Base-by-base conservation (phyloP, 1,284 basidiomycete genomes). In the Sphaerobolus stellatus region DNA sequence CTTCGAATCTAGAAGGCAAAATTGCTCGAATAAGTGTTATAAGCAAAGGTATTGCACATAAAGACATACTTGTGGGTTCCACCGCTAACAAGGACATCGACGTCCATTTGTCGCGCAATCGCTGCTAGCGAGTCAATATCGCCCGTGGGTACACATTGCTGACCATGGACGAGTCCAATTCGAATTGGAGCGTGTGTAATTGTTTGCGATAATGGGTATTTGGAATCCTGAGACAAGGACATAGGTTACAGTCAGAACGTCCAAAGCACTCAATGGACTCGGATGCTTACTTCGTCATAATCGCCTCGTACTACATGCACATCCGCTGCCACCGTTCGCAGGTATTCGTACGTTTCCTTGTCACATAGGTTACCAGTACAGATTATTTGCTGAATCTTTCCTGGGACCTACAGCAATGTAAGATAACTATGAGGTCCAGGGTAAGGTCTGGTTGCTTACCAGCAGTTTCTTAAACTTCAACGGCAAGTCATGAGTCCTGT, bases 331-430 rank as follows among this genome's bases (percentile, higher is more conserved):
- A 99, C 90, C n/a, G 92, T 94, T 55, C 93, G 80, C n/a, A 99
- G 79, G 73, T 98, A 99, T 66, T 98, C 96, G 66, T 90, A 94
- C 11, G 96, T 99, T 73, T 98, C 96, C 64, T 90, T 88, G 75
- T 99, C 97, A 70, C 94, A 97, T 13, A 98, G 88, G 68, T 99
- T 99, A 47, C 96, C 97, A 0, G 96, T 99, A 69, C 94, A 97
- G 30, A 99, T 81, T 59, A 99, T 97, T 72, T 99, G 96, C 61
- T 96, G 92, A 38, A 99, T 99, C 75, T 99, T 99, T 33, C 97
- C 96, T 9, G 96, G 86, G 2, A 95, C 73, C 73, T 76, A 52
- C 9, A 30, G 34, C 48, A 29, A 55, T 48, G 52, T 22, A 25
- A 53, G 41, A 16, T 16, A 41, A 13, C 16, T 16, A 27, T 36